Conservation (phyloP, 352 stramenopile species). For the Hyaloperonospora brassicae region DNA sequence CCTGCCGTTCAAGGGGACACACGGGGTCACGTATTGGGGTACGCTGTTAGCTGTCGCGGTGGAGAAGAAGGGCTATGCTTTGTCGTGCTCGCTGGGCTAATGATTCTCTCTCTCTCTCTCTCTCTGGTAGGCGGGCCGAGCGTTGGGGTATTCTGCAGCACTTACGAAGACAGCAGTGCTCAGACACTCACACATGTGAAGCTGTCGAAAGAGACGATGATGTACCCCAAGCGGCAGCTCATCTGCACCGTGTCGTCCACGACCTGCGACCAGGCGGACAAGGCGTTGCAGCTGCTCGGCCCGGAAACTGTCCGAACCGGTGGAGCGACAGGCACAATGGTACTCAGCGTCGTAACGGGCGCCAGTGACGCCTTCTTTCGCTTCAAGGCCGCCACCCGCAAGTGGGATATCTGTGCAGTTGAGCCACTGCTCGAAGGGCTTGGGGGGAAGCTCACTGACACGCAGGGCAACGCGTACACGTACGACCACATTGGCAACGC, state of each 20-base stretch:
- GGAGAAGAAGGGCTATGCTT: too few relatives aligned
- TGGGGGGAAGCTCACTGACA: slow-evolving; percentile 49
- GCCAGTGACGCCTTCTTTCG: slow-evolving; percentile 60
- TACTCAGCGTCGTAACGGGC: slow-evolving; percentile 54
- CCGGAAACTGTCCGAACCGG: slow-evolving; percentile 36
- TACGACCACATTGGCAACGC: slow-evolving; percentile 47
- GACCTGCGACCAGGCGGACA: slow-evolving; percentile 40
- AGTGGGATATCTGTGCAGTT: slow-evolving; percentile 73
- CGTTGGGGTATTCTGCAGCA: slow-evolving; percentile 45
- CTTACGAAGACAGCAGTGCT: slow-evolving; percentile 20
- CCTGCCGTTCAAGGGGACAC: slow-evolving; percentile 46
- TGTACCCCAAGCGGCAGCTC: slow-evolving; percentile 35
- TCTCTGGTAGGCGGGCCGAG: slow-evolving; percentile 34
- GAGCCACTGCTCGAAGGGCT: slow-evolving; percentile 56
- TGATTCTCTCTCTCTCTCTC: slow-evolving; percentile 1
- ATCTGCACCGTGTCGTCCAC: slow-evolving; percentile 55
- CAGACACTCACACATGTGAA: slow-evolving; percentile 25
- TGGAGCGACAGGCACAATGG: slow-evolving; percentile 65
- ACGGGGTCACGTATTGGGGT: slow-evolving; percentile 64
- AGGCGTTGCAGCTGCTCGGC: slow-evolving; percentile 29
- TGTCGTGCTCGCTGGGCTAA: not conserved
- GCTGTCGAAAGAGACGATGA: slow-evolving; percentile 14
- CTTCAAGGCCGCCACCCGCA: slow-evolving; percentile 60
- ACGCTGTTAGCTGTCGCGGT: too few relatives aligned
- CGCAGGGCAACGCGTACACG: slow-evolving; percentile 45